phyloP scores from a whole-genome alignment of 345 rosid genomes.

The Camelina hispida region DNA sequence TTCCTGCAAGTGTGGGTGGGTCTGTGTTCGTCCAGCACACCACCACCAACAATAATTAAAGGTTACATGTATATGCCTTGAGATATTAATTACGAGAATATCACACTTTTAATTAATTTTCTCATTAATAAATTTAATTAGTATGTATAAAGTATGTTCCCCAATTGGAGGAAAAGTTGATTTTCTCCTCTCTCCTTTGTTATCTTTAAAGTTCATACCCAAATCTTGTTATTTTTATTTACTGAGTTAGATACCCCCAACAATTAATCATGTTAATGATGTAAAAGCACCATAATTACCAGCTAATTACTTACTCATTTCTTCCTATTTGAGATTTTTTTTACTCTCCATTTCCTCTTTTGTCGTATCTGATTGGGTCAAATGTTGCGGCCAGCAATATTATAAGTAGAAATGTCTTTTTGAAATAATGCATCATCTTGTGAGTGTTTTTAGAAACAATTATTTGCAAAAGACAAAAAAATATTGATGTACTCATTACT shows the following conservation, averaged over 20 bases:
- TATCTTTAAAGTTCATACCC: too few species aligned
- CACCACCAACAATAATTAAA: conserved; percentile 35
- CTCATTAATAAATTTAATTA: conserved; percentile 4
- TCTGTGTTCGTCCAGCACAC: conserved; percentile 29
- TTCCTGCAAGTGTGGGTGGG: conserved; percentile 22
- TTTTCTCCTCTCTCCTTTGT: not conserved
- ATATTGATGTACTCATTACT: not conserved
- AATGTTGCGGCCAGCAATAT: conserved; percentile 17
- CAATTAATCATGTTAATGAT: not conserved
- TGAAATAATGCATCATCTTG: not conserved
- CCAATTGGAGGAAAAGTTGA: conserved; percentile 36
- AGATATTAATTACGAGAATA: conserved; percentile 19
- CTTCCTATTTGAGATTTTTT: not conserved
- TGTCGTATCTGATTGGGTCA: conserved; percentile 29
- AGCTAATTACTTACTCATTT: not conserved
- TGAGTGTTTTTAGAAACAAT: not conserved
- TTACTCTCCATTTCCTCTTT: conserved; percentile 23
- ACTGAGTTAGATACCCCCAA: not conserved
- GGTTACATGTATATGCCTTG: conserved; percentile 15
- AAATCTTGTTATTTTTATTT: not conserved
- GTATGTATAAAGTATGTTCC: conserved; percentile 37
- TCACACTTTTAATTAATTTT: conserved; percentile 8
- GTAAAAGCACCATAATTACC: conserved; percentile 22
- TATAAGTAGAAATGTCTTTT: not conserved
- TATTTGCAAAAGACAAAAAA: not conserved